These are phyloP conservation scores for Epichloe baconii DNA, from an alignment of 2,329 filamentous ascomycete genomes.

Conservation along the genomic window DNA sequence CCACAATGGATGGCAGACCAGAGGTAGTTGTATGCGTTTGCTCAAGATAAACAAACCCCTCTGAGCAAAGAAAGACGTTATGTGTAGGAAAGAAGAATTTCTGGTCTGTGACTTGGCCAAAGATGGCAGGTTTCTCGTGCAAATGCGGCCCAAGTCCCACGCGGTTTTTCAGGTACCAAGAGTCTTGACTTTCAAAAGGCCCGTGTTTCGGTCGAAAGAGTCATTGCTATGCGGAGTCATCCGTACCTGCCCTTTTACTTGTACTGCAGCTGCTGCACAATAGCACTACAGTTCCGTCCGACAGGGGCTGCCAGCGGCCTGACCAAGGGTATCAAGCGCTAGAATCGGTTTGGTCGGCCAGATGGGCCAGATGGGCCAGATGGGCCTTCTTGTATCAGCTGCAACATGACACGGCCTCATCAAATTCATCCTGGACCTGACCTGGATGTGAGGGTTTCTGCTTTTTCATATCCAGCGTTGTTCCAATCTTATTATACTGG, in stretches of 20 bases:
- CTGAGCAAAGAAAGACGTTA: background rate
- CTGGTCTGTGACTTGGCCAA: background rate
- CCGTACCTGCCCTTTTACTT: background rate
- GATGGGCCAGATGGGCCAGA: too few relatives aligned
- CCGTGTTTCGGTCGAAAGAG: background rate
- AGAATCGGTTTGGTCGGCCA: too few relatives aligned
- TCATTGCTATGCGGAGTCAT: background rate
- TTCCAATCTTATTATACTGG: too few relatives aligned
- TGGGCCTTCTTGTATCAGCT: too few relatives aligned
- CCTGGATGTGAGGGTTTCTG: too few relatives aligned
- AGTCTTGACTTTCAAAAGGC: background rate
- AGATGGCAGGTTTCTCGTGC: background rate
- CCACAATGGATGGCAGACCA: background rate
- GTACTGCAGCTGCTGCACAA: background rate
- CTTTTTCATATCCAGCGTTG: too few relatives aligned
- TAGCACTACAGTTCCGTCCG: background rate
- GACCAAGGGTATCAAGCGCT: too few relatives aligned
- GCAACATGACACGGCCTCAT: too few relatives aligned
- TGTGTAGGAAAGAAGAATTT: background rate
- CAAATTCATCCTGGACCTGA: too few relatives aligned
- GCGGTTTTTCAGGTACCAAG: conserved; percentile 2
- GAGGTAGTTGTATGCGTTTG: background rate
- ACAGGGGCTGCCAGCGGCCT: background rate
- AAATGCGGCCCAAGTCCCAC: conserved; percentile 5
- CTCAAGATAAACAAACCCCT: background rate